These are phyloP conservation scores for Elsinoe necatrix DNA, from an alignment of 2,329 filamentous ascomycete genomes.

Conservation along the genomic window DNA sequence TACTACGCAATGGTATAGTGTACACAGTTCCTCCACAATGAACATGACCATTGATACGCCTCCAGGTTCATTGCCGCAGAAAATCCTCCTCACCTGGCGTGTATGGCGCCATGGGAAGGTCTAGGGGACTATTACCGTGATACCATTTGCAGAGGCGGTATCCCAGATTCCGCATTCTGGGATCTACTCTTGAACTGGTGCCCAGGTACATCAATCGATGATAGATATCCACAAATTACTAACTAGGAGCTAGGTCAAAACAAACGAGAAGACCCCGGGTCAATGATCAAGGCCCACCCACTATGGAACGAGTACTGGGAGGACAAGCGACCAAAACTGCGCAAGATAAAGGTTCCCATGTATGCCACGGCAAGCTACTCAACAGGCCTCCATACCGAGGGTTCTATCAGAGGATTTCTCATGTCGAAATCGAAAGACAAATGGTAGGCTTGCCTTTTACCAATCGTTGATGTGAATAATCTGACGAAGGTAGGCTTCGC, in stretches of 20 bases:
- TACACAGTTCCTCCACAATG: no score
- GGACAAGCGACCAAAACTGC: not conserved
- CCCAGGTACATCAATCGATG: no score
- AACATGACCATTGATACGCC: no score
- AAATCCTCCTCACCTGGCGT: constrained; percentile 35
- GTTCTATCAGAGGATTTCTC: not conserved
- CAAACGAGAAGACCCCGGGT: no score
- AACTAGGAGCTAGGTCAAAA: no score
- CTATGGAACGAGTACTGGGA: not conserved
- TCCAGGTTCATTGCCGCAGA: constrained; percentile 36
- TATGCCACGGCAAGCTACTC: not conserved
- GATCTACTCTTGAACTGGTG: no score
- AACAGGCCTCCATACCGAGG: not conserved
- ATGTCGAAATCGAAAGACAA: not conserved
- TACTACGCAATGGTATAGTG: constrained; percentile 35
- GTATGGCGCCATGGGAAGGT: constrained; percentile 42
- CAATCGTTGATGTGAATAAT: constrained; percentile 18
- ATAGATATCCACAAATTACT: no score
- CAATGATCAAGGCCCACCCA: not conserved
- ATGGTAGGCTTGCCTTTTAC: not conserved
- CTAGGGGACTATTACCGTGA: constrained; percentile 40
- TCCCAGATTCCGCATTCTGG: no score
- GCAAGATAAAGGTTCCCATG: not conserved
- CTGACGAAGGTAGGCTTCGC: constrained; percentile 32
- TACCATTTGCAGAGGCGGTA: constrained; percentile 38